These are phyloP conservation scores for Lagerstroemia speciosa DNA, from an alignment of 345 rosid species.

Conservation along the genomic window DNA sequence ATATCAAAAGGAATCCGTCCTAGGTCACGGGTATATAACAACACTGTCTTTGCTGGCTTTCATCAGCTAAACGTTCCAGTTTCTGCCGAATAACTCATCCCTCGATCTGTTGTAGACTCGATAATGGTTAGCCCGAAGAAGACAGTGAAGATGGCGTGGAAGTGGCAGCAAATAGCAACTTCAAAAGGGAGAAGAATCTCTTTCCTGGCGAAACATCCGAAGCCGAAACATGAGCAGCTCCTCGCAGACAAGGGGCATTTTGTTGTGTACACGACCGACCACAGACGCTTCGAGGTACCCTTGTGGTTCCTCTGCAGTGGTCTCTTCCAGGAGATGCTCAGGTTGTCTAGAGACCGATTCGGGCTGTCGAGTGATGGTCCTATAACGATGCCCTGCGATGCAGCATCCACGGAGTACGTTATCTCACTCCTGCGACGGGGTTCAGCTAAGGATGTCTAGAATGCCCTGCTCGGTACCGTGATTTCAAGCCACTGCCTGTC, in stretches of 20 bases:
- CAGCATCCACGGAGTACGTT: conserved; percentile 19
- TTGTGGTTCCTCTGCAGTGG: conserved; percentile 15
- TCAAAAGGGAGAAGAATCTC: conserved; percentile 29
- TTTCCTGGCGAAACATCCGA: neutral
- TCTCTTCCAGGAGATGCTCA: conserved; percentile 18
- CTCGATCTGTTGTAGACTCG: neutral
- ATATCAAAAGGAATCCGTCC: neutral
- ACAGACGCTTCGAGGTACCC: conserved; percentile 23
- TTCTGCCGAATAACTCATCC: neutral
- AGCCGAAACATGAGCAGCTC: neutral
- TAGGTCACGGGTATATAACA: neutral
- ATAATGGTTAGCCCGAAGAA: conserved; percentile 18
- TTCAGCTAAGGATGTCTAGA: conserved; percentile 12
- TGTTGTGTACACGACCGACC: conserved; percentile 21
- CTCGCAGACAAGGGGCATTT: conserved; percentile 23
- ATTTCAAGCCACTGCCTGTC: conserved; percentile 3
- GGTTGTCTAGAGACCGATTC: conserved; percentile 26
- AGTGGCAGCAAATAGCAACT: conserved; percentile 17
- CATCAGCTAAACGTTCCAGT: neutral
- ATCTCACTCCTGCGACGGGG: conserved; percentile 10
- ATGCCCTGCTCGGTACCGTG: conserved; percentile 13
- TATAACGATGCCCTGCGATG: conserved; percentile 28
- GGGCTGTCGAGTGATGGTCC: conserved; percentile 21
- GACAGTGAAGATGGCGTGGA: conserved; percentile 10
- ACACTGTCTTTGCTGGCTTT: neutral